phyloP scores from a whole-genome alignment of 257 asterid genomes.

The Capsicum baccatum region DNA sequence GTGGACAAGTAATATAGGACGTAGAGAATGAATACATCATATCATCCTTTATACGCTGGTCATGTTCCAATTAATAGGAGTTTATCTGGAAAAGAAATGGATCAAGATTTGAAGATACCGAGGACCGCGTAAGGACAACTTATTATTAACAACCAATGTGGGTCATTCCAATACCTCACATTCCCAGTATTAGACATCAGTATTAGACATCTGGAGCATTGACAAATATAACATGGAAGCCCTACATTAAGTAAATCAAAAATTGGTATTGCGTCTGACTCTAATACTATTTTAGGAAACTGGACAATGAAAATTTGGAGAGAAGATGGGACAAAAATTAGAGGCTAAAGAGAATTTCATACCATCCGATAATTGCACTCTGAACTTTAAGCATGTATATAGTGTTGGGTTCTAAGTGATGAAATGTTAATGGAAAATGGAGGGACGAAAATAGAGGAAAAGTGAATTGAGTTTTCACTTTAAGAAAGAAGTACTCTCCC shows the following conservation, averaged over 20 bases:
- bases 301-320: not conserved
- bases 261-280: not conserved
- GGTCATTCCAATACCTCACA: not conserved
- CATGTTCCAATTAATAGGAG: not conserved
- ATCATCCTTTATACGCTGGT: not conserved
- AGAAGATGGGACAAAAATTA: not conserved
- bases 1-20: no score
- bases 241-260: not conserved
- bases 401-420: no score
- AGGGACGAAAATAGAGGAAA: no score
- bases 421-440: no score
- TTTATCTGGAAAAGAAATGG: no score
- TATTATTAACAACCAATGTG: not conserved
- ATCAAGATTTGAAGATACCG: no score
- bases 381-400: not conserved
- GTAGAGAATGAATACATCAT: no score
- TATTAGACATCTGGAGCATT: not conserved
- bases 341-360: conserved; percentile 5
- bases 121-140: not conserved
- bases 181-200: not conserved
- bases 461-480: no score
- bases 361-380: not conserved
- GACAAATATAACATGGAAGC: not conserved
- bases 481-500: no score
- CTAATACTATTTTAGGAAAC: not conserved